Base-by-base conservation (phyloP, 306 rosid species). In the Boehmeria nivea region DNA sequence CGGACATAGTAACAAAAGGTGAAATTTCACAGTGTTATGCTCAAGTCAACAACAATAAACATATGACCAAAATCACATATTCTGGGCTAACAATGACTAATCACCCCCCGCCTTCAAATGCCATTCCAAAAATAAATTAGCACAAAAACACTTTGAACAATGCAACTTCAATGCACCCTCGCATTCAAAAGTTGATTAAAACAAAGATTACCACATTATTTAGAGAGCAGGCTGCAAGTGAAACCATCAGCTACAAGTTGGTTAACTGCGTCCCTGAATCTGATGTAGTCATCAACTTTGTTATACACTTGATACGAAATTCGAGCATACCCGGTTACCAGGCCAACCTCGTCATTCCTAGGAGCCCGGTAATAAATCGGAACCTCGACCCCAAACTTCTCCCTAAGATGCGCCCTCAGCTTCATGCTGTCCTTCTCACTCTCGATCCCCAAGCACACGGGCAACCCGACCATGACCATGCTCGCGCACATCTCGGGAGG, bases 301-400 rank as follows among this genome's bases (percentile, higher is more conserved):
- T 93, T 93, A 76, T 93, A 93, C 12, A 88, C 88, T 59, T 93
- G 99, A 72, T 93, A 72, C 47, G 95, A 88, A 76, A 93, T 93
- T 25, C 99, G 74, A 7, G 90, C 91, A 74, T 93, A 93, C 27
- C 95, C 99, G 5, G 93, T 93, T 6, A 79, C 22, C 8, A 60
- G n/a, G 8, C 65, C 80, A 36, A 67, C 64, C 72, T 85, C 95
- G 37, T 74, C 87, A 25, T 81, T 80, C 65, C 33, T 76, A 0
- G 88, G 83, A 0, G 86, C 69, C 33, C 95, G 76, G 45, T 68
- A 85, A 59, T 93, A 93, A 7, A 93, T 64, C 0, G 96, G 96
- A 13, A 85, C 88, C 66, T 93, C 99, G 76, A 93, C 86, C 19
- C 80, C 73, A 66, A 77, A 93, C 43, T 60, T 63, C 45, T 81